A percentile compares a stretch with the other conserved stretches of the same genome.
Evolutionary conservation across 345 rosid genomes (phyloP).

Genomic region (Geranium rotundifolium): DNA sequence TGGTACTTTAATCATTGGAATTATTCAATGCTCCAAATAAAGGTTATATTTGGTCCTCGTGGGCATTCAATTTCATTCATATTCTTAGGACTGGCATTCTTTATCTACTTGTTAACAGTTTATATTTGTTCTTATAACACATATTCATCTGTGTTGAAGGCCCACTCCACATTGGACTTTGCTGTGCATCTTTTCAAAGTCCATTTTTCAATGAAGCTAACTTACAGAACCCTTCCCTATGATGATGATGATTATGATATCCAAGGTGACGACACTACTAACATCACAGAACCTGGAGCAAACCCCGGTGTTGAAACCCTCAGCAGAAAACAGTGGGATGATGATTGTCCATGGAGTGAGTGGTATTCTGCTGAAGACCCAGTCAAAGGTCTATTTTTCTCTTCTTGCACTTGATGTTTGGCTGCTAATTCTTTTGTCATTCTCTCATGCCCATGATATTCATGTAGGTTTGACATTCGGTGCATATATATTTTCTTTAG

Average conservation of each 20-base stretch:
- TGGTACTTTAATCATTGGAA: not conserved
- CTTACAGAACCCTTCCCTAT: slow-evolving; percentile 60
- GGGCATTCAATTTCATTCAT: not conserved
- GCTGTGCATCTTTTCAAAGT: slow-evolving; percentile 58
- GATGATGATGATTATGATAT: slow-evolving; percentile 53
- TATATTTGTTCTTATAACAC: slow-evolving; percentile 5
- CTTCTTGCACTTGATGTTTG: not conserved
- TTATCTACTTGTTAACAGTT: not conserved
- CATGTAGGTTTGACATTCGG: not conserved
- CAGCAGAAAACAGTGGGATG: slow-evolving; percentile 73
- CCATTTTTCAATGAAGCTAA: slow-evolving; percentile 74
- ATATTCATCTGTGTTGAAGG: slow-evolving; percentile 41
- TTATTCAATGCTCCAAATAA: not conserved
- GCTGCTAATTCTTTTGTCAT: not conserved
- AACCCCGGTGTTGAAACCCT: slow-evolving; percentile 33
- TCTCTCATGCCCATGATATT: not conserved
- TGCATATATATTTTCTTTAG: not conserved
- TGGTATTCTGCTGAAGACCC: slow-evolving; percentile 98
- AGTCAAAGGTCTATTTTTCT: slow-evolving; percentile 36
- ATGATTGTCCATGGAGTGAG: slow-evolving; percentile 98
- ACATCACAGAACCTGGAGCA: slow-evolving; percentile 35
- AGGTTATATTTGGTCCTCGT: not conserved
- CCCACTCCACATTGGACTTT: slow-evolving; percentile 61
- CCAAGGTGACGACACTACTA: slow-evolving; percentile 32
- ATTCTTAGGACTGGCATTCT: not conserved